These are phyloP conservation scores for Phytophthora capsici DNA, from an alignment of 352 stramenopile species.

Conservation along the genomic window DNA sequence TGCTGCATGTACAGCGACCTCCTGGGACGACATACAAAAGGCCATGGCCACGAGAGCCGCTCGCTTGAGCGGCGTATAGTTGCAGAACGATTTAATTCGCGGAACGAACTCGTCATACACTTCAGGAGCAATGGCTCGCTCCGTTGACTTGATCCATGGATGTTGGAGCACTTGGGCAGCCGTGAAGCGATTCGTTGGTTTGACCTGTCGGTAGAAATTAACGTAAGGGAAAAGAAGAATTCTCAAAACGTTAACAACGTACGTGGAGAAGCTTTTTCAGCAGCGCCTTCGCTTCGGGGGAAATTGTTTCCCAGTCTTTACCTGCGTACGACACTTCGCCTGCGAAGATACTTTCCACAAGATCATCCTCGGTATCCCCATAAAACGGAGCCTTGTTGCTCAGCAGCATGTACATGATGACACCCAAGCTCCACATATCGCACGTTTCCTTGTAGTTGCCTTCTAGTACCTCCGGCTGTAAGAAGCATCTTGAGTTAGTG, in stretches of 20 bases:
- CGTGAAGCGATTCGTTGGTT: constrained; percentile 58
- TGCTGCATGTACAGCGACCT: constrained; percentile 57
- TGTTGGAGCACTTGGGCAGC: constrained; percentile 70
- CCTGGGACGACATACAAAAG: constrained; percentile 71
- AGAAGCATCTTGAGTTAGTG: not conserved
- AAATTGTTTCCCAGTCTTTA: constrained; percentile 64
- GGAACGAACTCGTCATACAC: constrained; percentile 74
- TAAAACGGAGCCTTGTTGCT: constrained; percentile 81
- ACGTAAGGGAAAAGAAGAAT: not conserved
- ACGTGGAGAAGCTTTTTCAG: constrained; percentile 81
- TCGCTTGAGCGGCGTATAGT: constrained; percentile 67
- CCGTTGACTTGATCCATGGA: constrained; percentile 74
- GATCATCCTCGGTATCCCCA: constrained; percentile 68
- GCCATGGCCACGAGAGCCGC: constrained; percentile 72
- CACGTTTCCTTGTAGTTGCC: constrained; percentile 78
- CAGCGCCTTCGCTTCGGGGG: constrained; percentile 67
- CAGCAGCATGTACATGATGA: constrained; percentile 89
- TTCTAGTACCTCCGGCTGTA: constrained; percentile 68
- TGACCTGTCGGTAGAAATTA: constrained; percentile 34
- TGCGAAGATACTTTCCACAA: constrained; percentile 80
- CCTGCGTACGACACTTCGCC: constrained; percentile 61
- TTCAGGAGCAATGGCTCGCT: constrained; percentile 39
- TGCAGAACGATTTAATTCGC: constrained; percentile 68
- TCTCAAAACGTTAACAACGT: constrained; percentile 1
- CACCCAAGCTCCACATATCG: constrained; percentile 84